These are phyloP conservation scores for Rhodotorula sp. DNA, from an alignment of 1,284 basidiomycete genomes.

Conservation along the genomic window DNA sequence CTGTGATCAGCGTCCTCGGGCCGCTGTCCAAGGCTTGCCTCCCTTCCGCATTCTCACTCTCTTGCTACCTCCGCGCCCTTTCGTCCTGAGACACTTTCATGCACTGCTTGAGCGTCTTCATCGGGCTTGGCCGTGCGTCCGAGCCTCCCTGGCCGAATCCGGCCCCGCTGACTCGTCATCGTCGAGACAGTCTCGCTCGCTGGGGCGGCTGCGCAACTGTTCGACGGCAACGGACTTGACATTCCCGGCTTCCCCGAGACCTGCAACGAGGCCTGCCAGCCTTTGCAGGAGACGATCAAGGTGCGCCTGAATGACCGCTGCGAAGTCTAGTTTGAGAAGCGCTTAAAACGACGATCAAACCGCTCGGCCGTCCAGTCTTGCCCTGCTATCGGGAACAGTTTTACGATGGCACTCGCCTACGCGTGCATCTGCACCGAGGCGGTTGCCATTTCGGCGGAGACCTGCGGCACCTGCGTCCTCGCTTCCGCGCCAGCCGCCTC, in stretches of 20 bases:
- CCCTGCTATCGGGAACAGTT: background rate
- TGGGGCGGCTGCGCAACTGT: background rate
- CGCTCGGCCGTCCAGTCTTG: background rate
- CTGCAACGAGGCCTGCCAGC: background rate
- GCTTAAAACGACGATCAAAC: background rate
- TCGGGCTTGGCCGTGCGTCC: background rate
- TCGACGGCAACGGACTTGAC: background rate
- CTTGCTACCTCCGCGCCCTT: too few relatives aligned
- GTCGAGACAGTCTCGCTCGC: background rate
- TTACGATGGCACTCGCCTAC: background rate
- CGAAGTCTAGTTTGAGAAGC: accelerated
- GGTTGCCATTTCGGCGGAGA: background rate
- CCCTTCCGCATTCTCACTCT: too few relatives aligned
- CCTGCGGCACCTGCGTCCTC: background rate
- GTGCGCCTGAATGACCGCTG: background rate
- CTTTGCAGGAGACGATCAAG: background rate
- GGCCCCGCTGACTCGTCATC: too few relatives aligned
- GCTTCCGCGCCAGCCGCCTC: background rate
- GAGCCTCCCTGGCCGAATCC: background rate
- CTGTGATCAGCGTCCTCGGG: too few relatives aligned
- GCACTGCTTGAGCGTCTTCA: too few relatives aligned
- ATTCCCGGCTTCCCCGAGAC: background rate
- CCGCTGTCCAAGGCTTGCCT: too few relatives aligned
- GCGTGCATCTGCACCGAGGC: background rate
- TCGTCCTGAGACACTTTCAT: too few relatives aligned